Percentiles rank a stretch among this genome's conserved stretches.
Evolutionary conservation across 257 asterid species (phyloP).

Genomic region (Fraxinus quadrangulata): DNA sequence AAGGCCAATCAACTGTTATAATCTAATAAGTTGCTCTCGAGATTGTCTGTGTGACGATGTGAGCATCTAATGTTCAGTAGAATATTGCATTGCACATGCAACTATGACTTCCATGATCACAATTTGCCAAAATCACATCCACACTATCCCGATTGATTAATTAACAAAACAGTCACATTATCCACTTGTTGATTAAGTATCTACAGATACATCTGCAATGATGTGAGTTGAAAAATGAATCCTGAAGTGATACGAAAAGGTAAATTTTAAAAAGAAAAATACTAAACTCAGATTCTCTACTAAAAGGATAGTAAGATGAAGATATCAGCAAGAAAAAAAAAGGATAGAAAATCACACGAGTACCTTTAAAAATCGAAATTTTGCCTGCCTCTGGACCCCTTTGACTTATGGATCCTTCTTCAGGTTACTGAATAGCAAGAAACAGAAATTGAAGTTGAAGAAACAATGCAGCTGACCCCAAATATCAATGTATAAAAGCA

Average conservation of each 20-base stretch:
- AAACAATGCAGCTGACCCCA: background rate
- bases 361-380: conserved; percentile 93
- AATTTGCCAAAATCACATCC: too few species aligned
- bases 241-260: background rate
- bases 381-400: conserved; percentile 95
- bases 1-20: background rate
- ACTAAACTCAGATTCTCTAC: conserved; percentile 10
- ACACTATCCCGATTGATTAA: too few species aligned
- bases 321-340: background rate
- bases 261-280: background rate
- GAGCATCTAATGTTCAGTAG: background rate
- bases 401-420: conserved; percentile 96
- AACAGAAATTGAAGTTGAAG: conserved; percentile 19
- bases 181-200: background rate
- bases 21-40: background rate
- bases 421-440: conserved; percentile 70
- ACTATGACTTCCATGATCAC: background rate
- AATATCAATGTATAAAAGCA: background rate
- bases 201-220: background rate
- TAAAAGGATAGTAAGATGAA: conserved; percentile 3
- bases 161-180: too few species aligned
- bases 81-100: background rate
- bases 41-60: background rate
- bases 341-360: background rate
- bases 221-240: conserved; percentile 8